Evolutionary conservation across 1,284 basidiomycete genomes (phyloP), one percentile per base, ranked within the genome.

Genomic region (Sanghuangporus weigelae): DNA sequence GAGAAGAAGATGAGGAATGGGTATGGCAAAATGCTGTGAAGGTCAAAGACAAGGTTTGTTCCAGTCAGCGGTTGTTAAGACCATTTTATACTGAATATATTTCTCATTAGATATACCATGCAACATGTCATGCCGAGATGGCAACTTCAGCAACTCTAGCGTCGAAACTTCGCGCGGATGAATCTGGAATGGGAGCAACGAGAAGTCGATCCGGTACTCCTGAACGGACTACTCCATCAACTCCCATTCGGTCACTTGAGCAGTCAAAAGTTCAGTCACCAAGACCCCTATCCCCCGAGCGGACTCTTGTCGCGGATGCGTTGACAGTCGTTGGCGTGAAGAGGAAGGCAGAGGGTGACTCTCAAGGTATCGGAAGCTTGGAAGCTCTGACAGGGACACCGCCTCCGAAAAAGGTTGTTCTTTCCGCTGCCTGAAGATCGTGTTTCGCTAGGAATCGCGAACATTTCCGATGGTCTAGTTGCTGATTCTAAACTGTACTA

Each of bases 1-100:
- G 89, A 64, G 95, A 99, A 73, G 96, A 98, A 62, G 95, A 97
- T 67, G 97, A 99, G 77, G 97, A 98, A 69, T 99, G 96, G 96
- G 90, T 98, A 19, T 99, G 95, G 94, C 84, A 84, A 71, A 98
- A 99, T 73, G 95, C 96, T 0, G 80, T 95, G 26, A 84, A 83
- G 73, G 87, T 89, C 63, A 91, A 95, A 67, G 90, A 90, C 62
- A 84, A 83, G 78, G 93, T 94, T 75, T 66, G 90, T 79, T 49
- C 53, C 56, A 50, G 64, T 57, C 64, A 66, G 23, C 56, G 12
- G 14, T 40, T 49, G 57, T 48, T 19, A 40, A 64, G 19, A 64
- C 48, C 10, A 44, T 51, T 46, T 2, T 36, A 31, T 14, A 12
- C 46, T 16, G 31, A 59, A 62, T 23, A 31, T 68, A 10, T 42